Base-by-base conservation (phyloP, 306 rosid genomes). In the Trifolium dubium region DNA sequence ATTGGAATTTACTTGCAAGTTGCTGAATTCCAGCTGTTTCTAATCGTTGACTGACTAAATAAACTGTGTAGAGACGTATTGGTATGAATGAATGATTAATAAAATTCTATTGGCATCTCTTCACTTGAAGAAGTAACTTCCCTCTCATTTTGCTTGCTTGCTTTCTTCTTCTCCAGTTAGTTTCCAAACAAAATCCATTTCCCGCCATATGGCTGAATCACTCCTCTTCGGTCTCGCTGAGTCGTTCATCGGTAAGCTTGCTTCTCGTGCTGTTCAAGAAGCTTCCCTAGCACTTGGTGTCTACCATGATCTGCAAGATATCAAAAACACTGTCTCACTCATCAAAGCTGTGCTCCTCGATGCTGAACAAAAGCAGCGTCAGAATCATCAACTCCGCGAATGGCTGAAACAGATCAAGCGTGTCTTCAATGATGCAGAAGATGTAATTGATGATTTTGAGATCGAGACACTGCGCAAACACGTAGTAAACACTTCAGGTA, bases 321-420 rank as follows among this genome's bases (percentile, higher is more conserved):
- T 63, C 29, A 7, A 17, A 63, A 5, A 4, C 47, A 63, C 46
- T 1, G 29, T 63, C 0, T 35, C 47, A 1, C 2, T 63, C 30
- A 37, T 63, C 68, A 63, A 63, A 17, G 68, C 47, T 8, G 68
- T 63, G 29, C 2, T 63, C 30, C 43, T 63, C 3, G 68, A 63
- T 0, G 49, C 68, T 0, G 68, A 63, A 12, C 14, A 1, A 37
- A 63, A 63, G 49, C 47, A 63, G 31, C 14, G 10, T 0, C 50
- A 63, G n/a, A 37, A 63, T 2, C 29, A 63, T 10, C 31, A 17
- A 3, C 13, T 63, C 29, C 30, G n/a, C 2, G 68, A 63, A 37
- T 63, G 68, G 68, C 30, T 63, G 14, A 4, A 7, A 18, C 50
- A 64, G 32, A 18, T 64, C 3, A 37, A 64, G 8, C n/a, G 10